Percentiles rank a stretch among this genome's conserved stretches.
phyloP scores from a whole-genome alignment of 768 basidiomycete genomes.

The Suillus luteus region DNA sequence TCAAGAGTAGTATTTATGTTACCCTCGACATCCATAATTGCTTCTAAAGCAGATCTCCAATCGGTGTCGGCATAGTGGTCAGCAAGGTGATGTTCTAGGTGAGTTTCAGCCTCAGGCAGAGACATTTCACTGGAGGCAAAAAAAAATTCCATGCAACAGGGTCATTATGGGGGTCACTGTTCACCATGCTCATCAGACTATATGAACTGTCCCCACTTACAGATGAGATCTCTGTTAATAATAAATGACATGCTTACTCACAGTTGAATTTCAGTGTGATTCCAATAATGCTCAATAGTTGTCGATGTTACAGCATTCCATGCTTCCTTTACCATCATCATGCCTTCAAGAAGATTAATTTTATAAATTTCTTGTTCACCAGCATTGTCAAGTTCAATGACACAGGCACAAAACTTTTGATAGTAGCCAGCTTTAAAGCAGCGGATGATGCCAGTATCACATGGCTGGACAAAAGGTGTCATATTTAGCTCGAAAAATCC shows the following conservation, averaged over 20 bases:
- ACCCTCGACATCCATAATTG: background rate
- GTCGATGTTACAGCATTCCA: conserved; percentile 32
- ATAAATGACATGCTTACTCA: conserved; percentile 1
- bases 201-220: background rate
- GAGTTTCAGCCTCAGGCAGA: conserved; percentile 7
- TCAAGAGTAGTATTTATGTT: no score
- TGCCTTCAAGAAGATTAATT: conserved; percentile 37
- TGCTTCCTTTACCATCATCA: conserved; percentile 33
- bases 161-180: conserved; percentile 5
- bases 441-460: conserved; percentile 11
- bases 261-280: conserved; percentile 29
- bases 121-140: conserved; percentile 3
- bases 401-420: conserved; percentile 9
- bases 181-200: background rate
- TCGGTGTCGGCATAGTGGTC: background rate
- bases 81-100: conserved; percentile 9
- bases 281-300: conserved; percentile 41
- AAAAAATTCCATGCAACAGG: conserved; percentile 17
- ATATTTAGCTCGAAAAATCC: conserved; percentile 8
- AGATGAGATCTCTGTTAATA: background rate
- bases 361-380: conserved; percentile 37
- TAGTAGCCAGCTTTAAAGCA: conserved; percentile 31
- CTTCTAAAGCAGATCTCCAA: conserved; percentile 7
- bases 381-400: conserved; percentile 35
- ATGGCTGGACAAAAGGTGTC: conserved; percentile 9